phyloP scores from a whole-genome alignment of 768 basidiomycete species.

The Punctularia strigosozonata region DNA sequence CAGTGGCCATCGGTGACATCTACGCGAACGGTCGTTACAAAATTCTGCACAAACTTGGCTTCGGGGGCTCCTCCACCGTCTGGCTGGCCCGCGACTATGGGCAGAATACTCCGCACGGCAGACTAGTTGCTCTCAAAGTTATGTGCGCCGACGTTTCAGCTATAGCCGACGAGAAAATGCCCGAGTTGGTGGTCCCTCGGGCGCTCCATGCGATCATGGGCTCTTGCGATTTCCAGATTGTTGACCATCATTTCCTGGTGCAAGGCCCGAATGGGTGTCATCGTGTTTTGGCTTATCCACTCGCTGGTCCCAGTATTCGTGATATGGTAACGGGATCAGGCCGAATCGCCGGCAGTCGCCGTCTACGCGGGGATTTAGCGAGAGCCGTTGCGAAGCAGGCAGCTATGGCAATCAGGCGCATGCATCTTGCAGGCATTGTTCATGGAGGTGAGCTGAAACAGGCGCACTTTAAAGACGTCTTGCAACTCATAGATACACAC shows the following conservation, averaged over 20 bases:
- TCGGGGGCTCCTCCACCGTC: constrained; percentile 25
- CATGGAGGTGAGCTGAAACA: constrained; percentile 22
- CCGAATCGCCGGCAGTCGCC: constrained; percentile 15
- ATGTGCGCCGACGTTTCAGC: constrained; percentile 21
- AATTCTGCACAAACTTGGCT: constrained; percentile 38
- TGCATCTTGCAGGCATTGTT: constrained; percentile 22
- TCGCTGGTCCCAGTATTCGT: constrained; percentile 29
- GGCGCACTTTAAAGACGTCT: background rate
- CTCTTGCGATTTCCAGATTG: constrained; percentile 15
- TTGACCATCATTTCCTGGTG: constrained; percentile 33
- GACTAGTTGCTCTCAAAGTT: constrained; percentile 23
- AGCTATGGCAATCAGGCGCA: constrained; percentile 13
- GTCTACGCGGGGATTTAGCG: constrained; percentile 22
- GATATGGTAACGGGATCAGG: constrained; percentile 21
- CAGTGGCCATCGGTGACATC: constrained; percentile 35
- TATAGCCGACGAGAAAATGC: constrained; percentile 11
- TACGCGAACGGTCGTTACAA: constrained; percentile 35
- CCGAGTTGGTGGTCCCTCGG: constrained; percentile 20
- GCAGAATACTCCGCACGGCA: constrained; percentile 5
- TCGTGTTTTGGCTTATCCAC: constrained; percentile 32
- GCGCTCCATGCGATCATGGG: constrained; percentile 9
- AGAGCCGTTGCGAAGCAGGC: constrained; percentile 23
- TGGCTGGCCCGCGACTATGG: constrained; percentile 27
- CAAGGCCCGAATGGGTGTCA: constrained; percentile 40
- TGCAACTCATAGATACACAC: constrained; percentile 3